Evolutionary conservation across 78 protist genomes (phyloP).

Genomic region (Dictyostelium firmibasis): DNA sequence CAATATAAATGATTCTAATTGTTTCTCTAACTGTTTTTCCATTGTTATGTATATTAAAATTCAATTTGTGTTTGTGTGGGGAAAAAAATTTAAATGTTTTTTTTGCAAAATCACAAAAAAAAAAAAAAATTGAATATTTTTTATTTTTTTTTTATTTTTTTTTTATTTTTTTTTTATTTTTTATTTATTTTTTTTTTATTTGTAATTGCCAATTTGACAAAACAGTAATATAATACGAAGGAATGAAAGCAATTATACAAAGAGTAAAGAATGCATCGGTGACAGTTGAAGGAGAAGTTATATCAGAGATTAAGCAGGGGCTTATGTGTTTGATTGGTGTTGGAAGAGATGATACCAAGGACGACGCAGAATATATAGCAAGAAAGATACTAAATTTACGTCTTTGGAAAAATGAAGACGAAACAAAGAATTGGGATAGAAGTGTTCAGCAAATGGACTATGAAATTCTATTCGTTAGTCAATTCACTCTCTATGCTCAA

Average conservation of each 20-base stretch:
- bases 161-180: too few species aligned
- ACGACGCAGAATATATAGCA: slow-evolving; percentile 12
- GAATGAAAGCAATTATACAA: slow-evolving; percentile 57
- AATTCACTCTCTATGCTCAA: slow-evolving; percentile 83
- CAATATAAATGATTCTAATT: slow-evolving; percentile 44
- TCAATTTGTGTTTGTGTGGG: too few species aligned
- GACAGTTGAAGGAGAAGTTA: slow-evolving; percentile 10
- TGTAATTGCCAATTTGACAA: too few species aligned
- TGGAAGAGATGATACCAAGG: slow-evolving; percentile 23
- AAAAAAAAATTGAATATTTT: too few species aligned
- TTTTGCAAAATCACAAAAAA: too few species aligned
- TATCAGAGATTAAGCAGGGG: slow-evolving; percentile 44
- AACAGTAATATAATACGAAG: neutral
- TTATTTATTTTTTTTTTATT: too few species aligned
- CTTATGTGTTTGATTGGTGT: slow-evolving; percentile 44
- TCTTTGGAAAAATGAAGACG: slow-evolving; percentile 41
- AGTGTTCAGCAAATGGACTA: slow-evolving; percentile 38
- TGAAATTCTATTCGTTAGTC: slow-evolving; percentile 80
- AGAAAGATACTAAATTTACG: slow-evolving; percentile 38
- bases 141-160: too few species aligned
- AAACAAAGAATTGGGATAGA: slow-evolving; percentile 72
- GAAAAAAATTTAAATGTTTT: neutral
- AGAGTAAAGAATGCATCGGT: slow-evolving; percentile 34
- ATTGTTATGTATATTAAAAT: too few species aligned
- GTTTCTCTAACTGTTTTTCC: slow-evolving; percentile 26